Conservation (phyloP, 139 green algal species). For the Spirogloea muscicola region DNA sequence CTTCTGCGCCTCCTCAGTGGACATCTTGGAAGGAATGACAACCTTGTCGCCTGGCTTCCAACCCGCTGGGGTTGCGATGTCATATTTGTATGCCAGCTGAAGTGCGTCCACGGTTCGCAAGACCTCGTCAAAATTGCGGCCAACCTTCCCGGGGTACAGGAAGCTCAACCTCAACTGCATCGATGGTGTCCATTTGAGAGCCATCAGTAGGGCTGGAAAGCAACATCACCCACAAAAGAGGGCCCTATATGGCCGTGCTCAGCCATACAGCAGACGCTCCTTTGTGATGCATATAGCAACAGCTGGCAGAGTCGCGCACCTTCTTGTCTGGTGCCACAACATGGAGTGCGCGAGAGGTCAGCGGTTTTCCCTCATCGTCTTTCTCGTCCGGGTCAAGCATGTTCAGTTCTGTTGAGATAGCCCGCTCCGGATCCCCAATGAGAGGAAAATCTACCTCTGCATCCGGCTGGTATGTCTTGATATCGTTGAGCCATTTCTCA, state of each 20-base stretch:
- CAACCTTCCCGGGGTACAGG: constrained; percentile 66
- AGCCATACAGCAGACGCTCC: neutral
- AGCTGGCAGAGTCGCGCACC: neutral
- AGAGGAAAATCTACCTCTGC: constrained; percentile 63
- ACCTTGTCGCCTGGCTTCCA: constrained; percentile 56
- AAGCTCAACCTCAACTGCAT: constrained; percentile 62
- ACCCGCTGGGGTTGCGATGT: constrained; percentile 60
- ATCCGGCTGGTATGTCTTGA: neutral
- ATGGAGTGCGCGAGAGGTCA: constrained; percentile 63
- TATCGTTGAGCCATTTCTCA: constrained; percentile 4
- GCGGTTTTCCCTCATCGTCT: constrained; percentile 51
- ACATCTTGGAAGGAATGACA: constrained; percentile 55
- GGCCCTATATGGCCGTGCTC: neutral
- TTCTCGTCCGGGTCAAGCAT: constrained; percentile 71
- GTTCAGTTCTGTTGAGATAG: constrained; percentile 53
- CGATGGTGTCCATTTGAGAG: neutral
- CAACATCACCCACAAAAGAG: neutral
- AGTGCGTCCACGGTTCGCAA: constrained; percentile 66
- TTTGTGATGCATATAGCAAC: neutral
- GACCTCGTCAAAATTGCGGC: constrained; percentile 65
- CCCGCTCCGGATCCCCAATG: constrained; percentile 58
- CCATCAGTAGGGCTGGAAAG: too few species aligned
- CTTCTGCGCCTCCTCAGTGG: constrained; percentile 54
- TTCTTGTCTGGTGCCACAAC: constrained; percentile 62
- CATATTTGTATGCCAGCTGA: constrained; percentile 56